Conservation (phyloP, 768 basidiomycete species). For the Gymnopilus dilepis region DNA sequence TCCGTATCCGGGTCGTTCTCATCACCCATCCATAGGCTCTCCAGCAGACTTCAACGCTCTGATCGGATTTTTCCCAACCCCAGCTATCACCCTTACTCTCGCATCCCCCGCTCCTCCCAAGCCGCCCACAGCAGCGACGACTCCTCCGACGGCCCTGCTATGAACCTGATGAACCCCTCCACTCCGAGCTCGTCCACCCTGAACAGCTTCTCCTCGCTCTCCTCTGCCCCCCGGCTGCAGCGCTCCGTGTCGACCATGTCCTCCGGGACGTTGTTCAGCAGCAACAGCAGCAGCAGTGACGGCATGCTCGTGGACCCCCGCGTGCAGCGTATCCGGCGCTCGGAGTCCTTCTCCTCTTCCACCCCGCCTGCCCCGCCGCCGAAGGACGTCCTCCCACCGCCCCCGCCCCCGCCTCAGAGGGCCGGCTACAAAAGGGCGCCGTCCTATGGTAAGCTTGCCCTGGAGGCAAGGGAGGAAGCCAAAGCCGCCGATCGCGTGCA, state of each 20-base stretch:
- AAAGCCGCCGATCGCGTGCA: constrained; percentile 26
- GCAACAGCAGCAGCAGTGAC: constrained; percentile 33
- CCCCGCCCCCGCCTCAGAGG: constrained; percentile 25
- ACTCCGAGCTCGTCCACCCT: constrained; percentile 72
- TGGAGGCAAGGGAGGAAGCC: constrained; percentile 28
- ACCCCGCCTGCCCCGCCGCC: constrained; percentile 34
- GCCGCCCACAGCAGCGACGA: constrained; percentile 39
- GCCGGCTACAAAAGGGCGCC: constrained; percentile 60
- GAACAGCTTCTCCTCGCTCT: constrained; percentile 49
- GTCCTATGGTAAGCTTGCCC: constrained; percentile 53
- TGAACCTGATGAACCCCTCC: constrained; percentile 56
- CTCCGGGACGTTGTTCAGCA: constrained; percentile 49
- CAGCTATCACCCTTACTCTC: constrained; percentile 65
- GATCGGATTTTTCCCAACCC: constrained; percentile 57
- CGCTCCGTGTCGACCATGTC: constrained; percentile 53
- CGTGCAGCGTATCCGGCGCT: constrained; percentile 55
- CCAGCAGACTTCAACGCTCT: constrained; percentile 68
- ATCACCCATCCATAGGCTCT: constrained; percentile 49
- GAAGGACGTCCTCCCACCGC: constrained; percentile 40
- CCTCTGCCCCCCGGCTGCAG: constrained; percentile 45
- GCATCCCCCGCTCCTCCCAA: constrained; percentile 42
- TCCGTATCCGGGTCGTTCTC: constrained; percentile 11
- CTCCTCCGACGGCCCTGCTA: constrained; percentile 43
- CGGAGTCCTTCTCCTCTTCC: constrained; percentile 50
- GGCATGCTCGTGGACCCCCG: constrained; percentile 49